Base-by-base conservation (phyloP, 2,329 filamentous ascomycete species). In the Paecilomyces sp. region DNA sequence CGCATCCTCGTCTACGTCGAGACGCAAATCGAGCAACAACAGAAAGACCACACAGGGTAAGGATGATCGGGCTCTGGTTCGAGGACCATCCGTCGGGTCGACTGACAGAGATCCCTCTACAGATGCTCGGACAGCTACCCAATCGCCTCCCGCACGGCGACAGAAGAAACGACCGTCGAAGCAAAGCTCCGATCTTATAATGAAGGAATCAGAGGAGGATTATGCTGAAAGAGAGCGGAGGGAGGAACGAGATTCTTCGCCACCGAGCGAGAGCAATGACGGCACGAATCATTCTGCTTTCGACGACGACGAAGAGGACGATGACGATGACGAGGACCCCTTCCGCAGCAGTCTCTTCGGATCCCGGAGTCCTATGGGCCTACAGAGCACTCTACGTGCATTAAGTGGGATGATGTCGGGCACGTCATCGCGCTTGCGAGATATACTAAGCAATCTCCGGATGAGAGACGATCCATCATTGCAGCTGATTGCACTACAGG, bases 401-500 rank as follows among this genome's bases (percentile, higher is more conserved):
- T 79, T 99, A 65, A 95, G 87, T 57, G 92, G 92, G 63, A 95
- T 96, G 83, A 93, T 97, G 84, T 89, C 90, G 2, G 90, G 92
- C 47, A 87, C 93, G 60, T 88, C 90, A 24, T 83, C 86, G 47
- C 87, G 92, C 64, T 80, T 99, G 56, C 85, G 93, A 59, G 90
- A 91, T 61, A 88, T 92, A 57, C 78, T 93, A 62, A 82, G 78
- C 74, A 90, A 88, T 66, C 79, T 99, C 60, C 88, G 88, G 64
- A 87, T 90, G 67, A 93, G 92, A 71, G 90, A 93, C 54, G 91
- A 97, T 64, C 85, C 88, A 5, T 92, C 92, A 0, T 79, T 94
- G 47, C 95, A 99, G 77, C 81, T 96, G 65, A 92, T 97, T 69
- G 94, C 93, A 30, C 79, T 99, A 31, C 91, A 96, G 74, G 93